Evolutionary conservation across 2,329 filamentous ascomycete genomes (phyloP).

Genomic region (Juglanconis oblonga): DNA sequence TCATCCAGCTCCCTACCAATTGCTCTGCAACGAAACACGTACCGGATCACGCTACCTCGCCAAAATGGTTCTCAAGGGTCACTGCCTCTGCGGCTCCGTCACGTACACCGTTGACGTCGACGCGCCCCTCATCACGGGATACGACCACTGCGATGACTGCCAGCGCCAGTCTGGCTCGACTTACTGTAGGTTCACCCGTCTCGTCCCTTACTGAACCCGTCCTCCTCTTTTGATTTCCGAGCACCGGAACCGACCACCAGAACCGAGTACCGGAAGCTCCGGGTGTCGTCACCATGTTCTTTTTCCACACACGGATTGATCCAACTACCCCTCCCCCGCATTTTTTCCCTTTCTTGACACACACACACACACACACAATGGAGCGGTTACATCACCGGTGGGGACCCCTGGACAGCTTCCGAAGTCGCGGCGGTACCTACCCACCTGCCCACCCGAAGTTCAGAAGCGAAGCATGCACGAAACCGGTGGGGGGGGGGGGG

Average conservation of each 20-base stretch:
- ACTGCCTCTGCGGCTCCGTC: conserved; percentile 70
- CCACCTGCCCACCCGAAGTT: no score
- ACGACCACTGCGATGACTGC: conserved; percentile 73
- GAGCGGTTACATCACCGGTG: conserved; percentile 2
- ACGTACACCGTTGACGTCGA: conserved; percentile 62
- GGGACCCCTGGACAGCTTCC: neutral
- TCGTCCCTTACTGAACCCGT: neutral
- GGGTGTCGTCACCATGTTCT: conserved; percentile 11
- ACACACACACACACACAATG: neutral
- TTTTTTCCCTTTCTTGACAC: neutral
- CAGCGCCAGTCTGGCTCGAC: conserved; percentile 68
- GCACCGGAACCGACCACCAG: no score
- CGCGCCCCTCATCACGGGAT: conserved; percentile 53
- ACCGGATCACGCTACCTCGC: conserved; percentile 1
- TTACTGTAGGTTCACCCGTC: conserved; percentile 50
- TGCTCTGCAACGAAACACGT: neutral
- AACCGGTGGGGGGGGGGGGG: rapidly evolving
- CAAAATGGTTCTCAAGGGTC: conserved; percentile 64
- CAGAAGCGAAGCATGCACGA: no score
- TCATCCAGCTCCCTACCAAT: no score
- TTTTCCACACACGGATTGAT: neutral
- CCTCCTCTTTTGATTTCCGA: neutral
- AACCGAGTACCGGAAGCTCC: neutral
- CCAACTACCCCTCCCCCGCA: conserved; percentile 14
- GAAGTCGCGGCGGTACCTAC: no score